Evolutionary conservation across 2,329 filamentous ascomycete genomes (phyloP), one percentile per base, ranked within the genome.

Genomic region (Samsoniella hepiali): DNA sequence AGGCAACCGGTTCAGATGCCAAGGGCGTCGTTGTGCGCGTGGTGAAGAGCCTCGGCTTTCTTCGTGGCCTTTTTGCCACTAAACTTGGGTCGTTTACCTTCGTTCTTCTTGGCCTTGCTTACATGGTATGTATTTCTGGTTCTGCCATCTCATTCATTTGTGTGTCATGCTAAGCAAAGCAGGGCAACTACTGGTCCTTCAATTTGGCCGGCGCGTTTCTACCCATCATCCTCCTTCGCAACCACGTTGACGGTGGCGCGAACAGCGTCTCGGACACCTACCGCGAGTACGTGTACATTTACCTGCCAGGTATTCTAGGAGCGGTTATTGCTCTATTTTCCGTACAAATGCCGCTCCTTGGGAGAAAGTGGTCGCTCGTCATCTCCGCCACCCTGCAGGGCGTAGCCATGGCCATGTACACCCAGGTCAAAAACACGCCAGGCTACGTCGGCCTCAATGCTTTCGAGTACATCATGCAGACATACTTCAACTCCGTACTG

Each of bases 271-370:
- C 54, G 73, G 75, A 64, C 3, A 81, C 78, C 1, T 82, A 82
- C 67, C 75, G 77, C 58, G 76, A 72, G 50, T 81, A 81, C 68
- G 73, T 82, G 45, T 78, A 77, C 67, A 81, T 81, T 44, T 81
- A 81, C 69, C 71, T 78, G 0, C 79, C 79, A 1, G 79, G 80
- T 22, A 75, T 79, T 27, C 63, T 80, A 2, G 79, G 77, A 22
- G 79, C 81, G 5, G 69, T 80, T 1, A 69, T 81, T 11, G 79
- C 58, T 31, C 36, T 61, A 3, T 61, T 61, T 45, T 61, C 58
- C 6, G 58, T 61, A 5, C 58, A 54, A 13, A 31, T 61, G 45
- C 58, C 58, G 15, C n/a, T 65, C 3, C 51, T 72, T 17, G 71
- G 71, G 2, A 64, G 70, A 2, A 72, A 72, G 50, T 69, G 68